Evolutionary conservation across 2,329 filamentous ascomycete genomes (phyloP).

Genomic region (Mycosphaerella arachidis): DNA sequence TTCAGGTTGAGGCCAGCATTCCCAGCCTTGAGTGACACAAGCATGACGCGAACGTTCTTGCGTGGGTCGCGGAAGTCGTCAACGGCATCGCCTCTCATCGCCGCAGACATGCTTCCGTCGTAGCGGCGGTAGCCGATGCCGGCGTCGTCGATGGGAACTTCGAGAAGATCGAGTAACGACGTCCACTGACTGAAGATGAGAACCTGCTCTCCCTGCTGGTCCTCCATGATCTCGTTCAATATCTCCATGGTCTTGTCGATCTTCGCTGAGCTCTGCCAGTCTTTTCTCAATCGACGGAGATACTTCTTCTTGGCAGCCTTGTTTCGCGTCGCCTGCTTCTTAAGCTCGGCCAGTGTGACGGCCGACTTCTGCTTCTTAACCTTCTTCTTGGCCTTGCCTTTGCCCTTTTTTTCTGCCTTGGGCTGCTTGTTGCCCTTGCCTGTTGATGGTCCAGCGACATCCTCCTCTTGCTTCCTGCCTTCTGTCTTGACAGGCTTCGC

Average conservation of each 20-base stretch:
- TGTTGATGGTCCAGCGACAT: constrained; percentile 13
- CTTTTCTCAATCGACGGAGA: constrained; percentile 60
- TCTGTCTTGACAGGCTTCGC: constrained; percentile 10
- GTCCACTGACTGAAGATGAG: constrained; percentile 83
- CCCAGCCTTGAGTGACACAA: constrained; percentile 74
- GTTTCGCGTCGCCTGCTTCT: constrained; percentile 62
- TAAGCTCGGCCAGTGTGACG: constrained; percentile 59
- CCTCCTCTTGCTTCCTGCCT: constrained; percentile 3
- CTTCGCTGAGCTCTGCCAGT: constrained; percentile 72
- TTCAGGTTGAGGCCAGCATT: constrained; percentile 85
- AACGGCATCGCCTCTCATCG: constrained; percentile 63
- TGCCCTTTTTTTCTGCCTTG: constrained; percentile 9
- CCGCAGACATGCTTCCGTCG: constrained; percentile 68
- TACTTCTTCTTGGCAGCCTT: constrained; percentile 64
- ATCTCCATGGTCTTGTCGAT: constrained; percentile 65
- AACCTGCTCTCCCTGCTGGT: constrained; percentile 63
- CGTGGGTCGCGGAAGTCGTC: constrained; percentile 61
- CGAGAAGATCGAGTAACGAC: constrained; percentile 69
- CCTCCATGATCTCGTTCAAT: constrained; percentile 47
- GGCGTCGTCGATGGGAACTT: constrained; percentile 62
- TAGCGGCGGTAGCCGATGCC: constrained; percentile 63
- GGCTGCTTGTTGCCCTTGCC: constrained; percentile 11
- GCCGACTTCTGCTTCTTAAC: constrained; percentile 32
- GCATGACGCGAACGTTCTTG: constrained; percentile 60
- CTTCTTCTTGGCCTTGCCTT: constrained; percentile 37